Conservation (phyloP, 257 asterid species). For the Linderniella brevidens region DNA sequence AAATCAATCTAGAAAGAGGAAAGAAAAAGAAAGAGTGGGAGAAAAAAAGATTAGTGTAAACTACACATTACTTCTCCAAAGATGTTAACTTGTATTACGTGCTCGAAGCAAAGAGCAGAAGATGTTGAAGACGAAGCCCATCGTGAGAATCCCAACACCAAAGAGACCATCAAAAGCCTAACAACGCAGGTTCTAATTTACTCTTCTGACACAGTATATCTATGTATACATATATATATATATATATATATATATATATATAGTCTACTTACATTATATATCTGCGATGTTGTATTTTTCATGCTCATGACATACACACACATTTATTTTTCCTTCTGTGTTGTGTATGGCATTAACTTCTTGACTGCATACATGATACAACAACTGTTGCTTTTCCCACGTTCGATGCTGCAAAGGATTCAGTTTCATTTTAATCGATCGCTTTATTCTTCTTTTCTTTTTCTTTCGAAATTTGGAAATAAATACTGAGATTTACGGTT, state of each 20-base stretch:
- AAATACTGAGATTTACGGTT: too few relatives aligned
- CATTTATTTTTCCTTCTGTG: constrained; percentile 1
- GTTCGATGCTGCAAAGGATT: too few relatives aligned
- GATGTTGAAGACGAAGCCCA: constrained; percentile 55
- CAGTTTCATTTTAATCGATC: too few relatives aligned
- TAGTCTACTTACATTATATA: too few relatives aligned
- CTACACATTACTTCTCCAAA: not conserved
- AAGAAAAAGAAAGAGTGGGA: not conserved
- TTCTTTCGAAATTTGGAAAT: too few relatives aligned
- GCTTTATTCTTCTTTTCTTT: too few relatives aligned
- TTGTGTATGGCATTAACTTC: not conserved
- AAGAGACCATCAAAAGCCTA: constrained; percentile 98
- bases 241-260: too few relatives aligned
- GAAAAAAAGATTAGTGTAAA: not conserved
- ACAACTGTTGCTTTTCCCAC: too few relatives aligned
- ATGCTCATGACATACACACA: too few relatives aligned
- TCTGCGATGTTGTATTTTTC: too few relatives aligned
- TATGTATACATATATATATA: not conserved
- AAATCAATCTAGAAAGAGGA: too few relatives aligned
- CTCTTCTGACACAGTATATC: not conserved
- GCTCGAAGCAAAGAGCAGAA: constrained; percentile 70
- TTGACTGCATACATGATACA: too few relatives aligned
- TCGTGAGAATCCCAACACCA: constrained; percentile 82
- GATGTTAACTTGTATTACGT: constrained; percentile 97
- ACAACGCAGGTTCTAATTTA: constrained; percentile 58